Base-by-base conservation (phyloP, 1,139 yeast genomes). In the Hansenula anomala region DNA sequence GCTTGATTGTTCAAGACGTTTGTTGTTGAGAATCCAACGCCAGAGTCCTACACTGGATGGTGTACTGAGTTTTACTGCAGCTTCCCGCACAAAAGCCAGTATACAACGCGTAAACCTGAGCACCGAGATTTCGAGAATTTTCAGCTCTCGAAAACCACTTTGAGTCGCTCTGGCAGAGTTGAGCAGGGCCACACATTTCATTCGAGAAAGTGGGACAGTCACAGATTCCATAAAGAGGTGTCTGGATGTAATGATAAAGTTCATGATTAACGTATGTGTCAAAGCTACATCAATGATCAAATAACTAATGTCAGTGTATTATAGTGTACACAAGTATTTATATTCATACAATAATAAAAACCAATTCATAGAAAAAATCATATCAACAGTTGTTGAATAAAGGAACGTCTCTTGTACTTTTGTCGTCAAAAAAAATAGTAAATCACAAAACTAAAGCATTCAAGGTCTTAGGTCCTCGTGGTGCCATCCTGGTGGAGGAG, bases 401-500 rank as follows among this genome's bases (percentile, higher is more conserved):
- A 13, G 25, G 13, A 23, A 23, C 25, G 25, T 28, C 30, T 28
- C 18, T 28, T 16, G 3, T 6, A 28, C 9, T 17, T 17, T 3
- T 4, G 12, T 17, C 20, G 6, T 4, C 10, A 5, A 28, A 17
- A 28, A 17, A 28, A 12, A 16, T 4, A 16, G 22, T 6, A 3
- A 11, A 17, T 13, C 17, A 13, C 6, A 13, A 18, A 18, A 28
- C 10, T 9, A 13, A 28, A 28, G 7, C 6, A 18, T 4, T 18
- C 11, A 18, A 25, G 7, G 13, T 8, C 9, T 23, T 4, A 26
- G 8, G 9, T 20, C 22, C 6, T 20, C 11, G 11, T 11, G 23
- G 4, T 17, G 47, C 49, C 49, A 48, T 13, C 42, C 51, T 12
- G 43, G 30, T 10, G 50, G 51, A 8, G 45, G 45, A 20, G 54